A percentile compares a stretch with the other conserved stretches of the same genome.
phyloP scores from a whole-genome alignment of 2,329 filamentous ascomycete species.

The Alternaria gansuensis region DNA sequence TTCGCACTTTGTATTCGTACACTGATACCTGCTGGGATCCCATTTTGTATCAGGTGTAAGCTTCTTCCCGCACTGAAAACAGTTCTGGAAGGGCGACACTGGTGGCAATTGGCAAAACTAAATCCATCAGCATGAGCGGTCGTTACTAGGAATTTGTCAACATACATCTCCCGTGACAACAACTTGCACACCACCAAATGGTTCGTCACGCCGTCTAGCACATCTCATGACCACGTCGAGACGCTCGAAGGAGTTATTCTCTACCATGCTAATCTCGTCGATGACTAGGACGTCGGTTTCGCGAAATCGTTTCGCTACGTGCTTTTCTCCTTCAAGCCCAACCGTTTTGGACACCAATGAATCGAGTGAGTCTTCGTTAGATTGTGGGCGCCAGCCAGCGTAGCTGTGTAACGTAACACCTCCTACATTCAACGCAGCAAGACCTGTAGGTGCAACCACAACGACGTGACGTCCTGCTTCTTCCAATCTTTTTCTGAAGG shows the following conservation, averaged over 20 bases:
- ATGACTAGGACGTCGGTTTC: slow-evolving; percentile 67
- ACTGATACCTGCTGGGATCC: slow-evolving; percentile 4
- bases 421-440: slow-evolving; percentile 65
- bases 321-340: no score
- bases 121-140: not conserved
- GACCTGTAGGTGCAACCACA: slow-evolving; percentile 68
- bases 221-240: slow-evolving; percentile 59
- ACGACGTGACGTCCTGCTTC: slow-evolving; percentile 53
- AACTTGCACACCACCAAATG: slow-evolving; percentile 63
- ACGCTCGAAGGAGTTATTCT: slow-evolving; percentile 63
- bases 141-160: not conserved
- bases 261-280: slow-evolving; percentile 73
- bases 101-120: slow-evolving; percentile 60
- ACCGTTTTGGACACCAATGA: no score
- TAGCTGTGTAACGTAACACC: slow-evolving; percentile 64
- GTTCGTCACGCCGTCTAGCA: slow-evolving; percentile 13
- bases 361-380: no score
- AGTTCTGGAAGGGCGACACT: slow-evolving; percentile 65
- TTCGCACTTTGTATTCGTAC: no score
- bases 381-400: slow-evolving; percentile 57
- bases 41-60: no score
- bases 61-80: slow-evolving; percentile 58
- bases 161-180: slow-evolving; percentile 64
- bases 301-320: no score
- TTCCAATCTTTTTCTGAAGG: slow-evolving; percentile 56